Base-by-base conservation (phyloP, 2,329 filamentous ascomycete genomes). In the Colletotrichum brevisporum region DNA sequence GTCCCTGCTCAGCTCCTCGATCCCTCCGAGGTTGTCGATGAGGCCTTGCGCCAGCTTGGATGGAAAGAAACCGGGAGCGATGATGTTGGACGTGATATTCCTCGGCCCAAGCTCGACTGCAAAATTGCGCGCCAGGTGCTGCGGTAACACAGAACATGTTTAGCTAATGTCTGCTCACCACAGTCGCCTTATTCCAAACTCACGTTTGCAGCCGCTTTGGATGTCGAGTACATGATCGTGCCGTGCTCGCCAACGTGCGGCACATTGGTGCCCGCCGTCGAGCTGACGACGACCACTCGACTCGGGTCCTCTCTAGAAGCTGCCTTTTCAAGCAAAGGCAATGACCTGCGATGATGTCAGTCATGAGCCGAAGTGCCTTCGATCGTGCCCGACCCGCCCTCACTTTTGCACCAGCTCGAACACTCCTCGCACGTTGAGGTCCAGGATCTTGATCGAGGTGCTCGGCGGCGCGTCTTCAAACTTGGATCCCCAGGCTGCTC, bases 361-460 rank as follows among this genome's bases (percentile, higher is more conserved):
- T 16, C 31, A 9, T 15, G 12, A 1, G 3, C 6, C 8, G 15
- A 6, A 52, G 6, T 16, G 3, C 6, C 5, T 26, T 64, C 24
- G 43, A n/a, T 24, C 26, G 36, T n/a, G 15, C 5, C 2, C 16
- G 41, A 1, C 2, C 41, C 15, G 15, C 6, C 41, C 73, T 71
- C 24, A 87, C 83, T 88, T 85, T 75, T 92, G 89, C 27, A 90
- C 87, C 8, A 89, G 87, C 73, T 90, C 88, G 75, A 93, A 93
- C 4, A 93, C 88, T 47, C 88, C 90, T 81, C 91, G 90, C 51
- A 93, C 91, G 71, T 93, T 93, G 75, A 90, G 74, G 74, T 92
- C 89, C 83, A 92, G 88, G 52, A 93, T 90, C 77, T 91, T 91
- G 69, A 85, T 82, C 73, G 90, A 92, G 83, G 87, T 71, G 79